phyloP scores from a whole-genome alignment of 2,329 filamentous ascomycete species.

The Intubia oerlemansii region DNA sequence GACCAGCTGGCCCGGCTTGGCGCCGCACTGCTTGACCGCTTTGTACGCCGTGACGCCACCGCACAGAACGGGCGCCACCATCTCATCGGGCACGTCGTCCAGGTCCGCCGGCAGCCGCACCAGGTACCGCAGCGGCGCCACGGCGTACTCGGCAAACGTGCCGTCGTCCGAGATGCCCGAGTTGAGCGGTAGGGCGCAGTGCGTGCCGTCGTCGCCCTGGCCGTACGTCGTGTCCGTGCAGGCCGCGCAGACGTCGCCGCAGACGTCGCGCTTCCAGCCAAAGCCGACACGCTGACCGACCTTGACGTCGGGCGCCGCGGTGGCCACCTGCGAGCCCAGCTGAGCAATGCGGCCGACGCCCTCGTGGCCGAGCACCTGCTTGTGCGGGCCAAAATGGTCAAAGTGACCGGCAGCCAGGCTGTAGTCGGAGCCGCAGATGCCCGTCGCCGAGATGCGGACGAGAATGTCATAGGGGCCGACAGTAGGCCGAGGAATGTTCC shows the following conservation, averaged over 20 bases:
- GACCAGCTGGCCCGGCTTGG: conserved; percentile 15
- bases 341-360: conserved; percentile 19
- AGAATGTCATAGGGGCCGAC: conserved; percentile 14
- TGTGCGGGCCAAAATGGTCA: conserved; percentile 14
- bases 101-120: conserved; percentile 12
- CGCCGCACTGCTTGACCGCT: conserved; percentile 14
- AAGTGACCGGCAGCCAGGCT: conserved; percentile 17
- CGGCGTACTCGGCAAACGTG: conserved; percentile 18
- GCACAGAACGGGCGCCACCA: conserved; percentile 19
- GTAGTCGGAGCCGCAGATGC: conserved; percentile 19
- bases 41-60: conserved; percentile 22
- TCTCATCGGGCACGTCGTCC: conserved; percentile 14
- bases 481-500: conserved; percentile 9
- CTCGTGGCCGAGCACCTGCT: conserved; percentile 20
- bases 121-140: conserved; percentile 16
- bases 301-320: conserved; percentile 9
- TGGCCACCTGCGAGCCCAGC: conserved; percentile 14
- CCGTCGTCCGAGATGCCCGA: conserved; percentile 16
- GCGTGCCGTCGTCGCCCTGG: conserved; percentile 14
- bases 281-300: conserved; percentile 17
- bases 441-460: conserved; percentile 15
- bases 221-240: conserved; percentile 9
- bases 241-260: conserved; percentile 13
- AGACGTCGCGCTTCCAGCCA: conserved; percentile 18
- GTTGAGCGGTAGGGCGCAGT: conserved; percentile 14